A percentile compares a stretch with the other conserved stretches of the same genome.
phyloP scores from a whole-genome alignment of 2,329 filamentous ascomycete genomes.

The Orbilia brochopaga region DNA sequence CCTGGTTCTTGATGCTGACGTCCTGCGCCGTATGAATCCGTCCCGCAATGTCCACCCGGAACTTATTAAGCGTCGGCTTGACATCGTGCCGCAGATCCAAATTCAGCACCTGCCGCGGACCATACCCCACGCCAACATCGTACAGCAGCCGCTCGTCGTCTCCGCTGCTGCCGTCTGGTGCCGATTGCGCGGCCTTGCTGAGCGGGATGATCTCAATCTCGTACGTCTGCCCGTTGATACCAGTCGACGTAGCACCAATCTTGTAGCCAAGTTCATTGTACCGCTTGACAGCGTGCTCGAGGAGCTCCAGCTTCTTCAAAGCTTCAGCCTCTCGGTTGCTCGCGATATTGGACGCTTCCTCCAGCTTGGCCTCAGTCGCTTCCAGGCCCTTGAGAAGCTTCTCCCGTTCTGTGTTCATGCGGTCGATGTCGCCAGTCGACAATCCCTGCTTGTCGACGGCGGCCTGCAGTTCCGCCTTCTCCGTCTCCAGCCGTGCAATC shows the following conservation, averaged over 20 bases:
- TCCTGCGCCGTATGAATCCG: slow-evolving; percentile 81
- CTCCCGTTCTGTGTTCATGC: slow-evolving; percentile 95
- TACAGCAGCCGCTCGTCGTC: slow-evolving; percentile 79
- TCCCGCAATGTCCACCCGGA: slow-evolving; percentile 92
- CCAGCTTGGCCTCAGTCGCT: slow-evolving; percentile 73
- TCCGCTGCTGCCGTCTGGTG: slow-evolving; percentile 57
- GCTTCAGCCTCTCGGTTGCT: slow-evolving; percentile 86
- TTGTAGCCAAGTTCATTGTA: slow-evolving; percentile 97
- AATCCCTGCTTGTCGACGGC: slow-evolving; percentile 92
- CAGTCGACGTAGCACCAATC: slow-evolving; percentile 87
- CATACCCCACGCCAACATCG: slow-evolving; percentile 83
- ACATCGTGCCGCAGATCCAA: slow-evolving; percentile 83
- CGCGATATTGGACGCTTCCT: slow-evolving; percentile 74
- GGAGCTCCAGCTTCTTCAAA: slow-evolving; percentile 81
- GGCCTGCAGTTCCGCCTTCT: slow-evolving; percentile 78
- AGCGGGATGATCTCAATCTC: slow-evolving; percentile 75
- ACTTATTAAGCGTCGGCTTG: slow-evolving; percentile 75
- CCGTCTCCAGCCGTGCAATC: slow-evolving; percentile 78
- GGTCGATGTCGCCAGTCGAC: slow-evolving; percentile 97
- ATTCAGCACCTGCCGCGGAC: slow-evolving; percentile 85
- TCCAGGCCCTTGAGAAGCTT: slow-evolving; percentile 89
- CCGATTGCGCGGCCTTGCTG: slow-evolving; percentile 60
- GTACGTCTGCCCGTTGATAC: slow-evolving; percentile 80
- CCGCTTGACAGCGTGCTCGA: slow-evolving; percentile 85
- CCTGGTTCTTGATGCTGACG: slow-evolving; percentile 90